Conservation (phyloP, 768 basidiomycete genomes). For the Mycena indigotica region DNA sequence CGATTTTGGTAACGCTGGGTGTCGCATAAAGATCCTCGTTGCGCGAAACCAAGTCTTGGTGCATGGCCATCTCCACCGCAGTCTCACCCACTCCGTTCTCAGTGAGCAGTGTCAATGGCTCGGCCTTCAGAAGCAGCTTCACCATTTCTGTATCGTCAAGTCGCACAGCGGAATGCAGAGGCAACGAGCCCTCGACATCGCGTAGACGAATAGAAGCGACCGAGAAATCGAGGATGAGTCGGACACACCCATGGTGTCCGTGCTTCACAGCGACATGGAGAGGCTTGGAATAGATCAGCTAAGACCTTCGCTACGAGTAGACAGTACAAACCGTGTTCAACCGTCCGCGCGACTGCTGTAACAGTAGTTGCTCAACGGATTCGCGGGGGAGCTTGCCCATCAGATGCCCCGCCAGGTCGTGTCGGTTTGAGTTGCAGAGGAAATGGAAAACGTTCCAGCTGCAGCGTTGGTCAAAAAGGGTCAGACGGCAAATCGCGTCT, state of each 20-base stretch:
- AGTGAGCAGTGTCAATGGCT: conserved; percentile 37
- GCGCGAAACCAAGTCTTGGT: conserved; percentile 31
- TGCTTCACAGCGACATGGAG: conserved; percentile 52
- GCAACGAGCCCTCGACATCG: conserved; percentile 52
- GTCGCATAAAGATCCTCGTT: conserved; percentile 15
- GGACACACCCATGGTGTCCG: conserved; percentile 31
- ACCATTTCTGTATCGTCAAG: conserved; percentile 38
- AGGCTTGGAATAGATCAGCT: conserved; percentile 38
- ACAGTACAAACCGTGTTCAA: conserved; percentile 47
- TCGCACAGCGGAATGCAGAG: conserved; percentile 52
- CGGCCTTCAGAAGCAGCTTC: conserved; percentile 39
- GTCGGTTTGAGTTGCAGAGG: conserved; percentile 33
- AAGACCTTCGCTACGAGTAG: background rate
- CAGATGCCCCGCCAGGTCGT: conserved; percentile 42
- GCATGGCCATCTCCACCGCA: conserved; percentile 38
- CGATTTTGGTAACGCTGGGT: background rate
- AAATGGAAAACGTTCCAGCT: conserved; percentile 64
- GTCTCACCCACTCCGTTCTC: conserved; percentile 57
- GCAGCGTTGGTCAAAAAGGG: background rate
- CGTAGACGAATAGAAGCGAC: conserved; percentile 38
- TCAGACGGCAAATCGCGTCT: background rate
- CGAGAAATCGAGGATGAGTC: conserved; percentile 41
- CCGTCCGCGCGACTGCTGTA: conserved; percentile 46
- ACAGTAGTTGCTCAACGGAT: conserved; percentile 43
- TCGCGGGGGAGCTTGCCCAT: conserved; percentile 55